phyloP scores from a whole-genome alignment of 202 grass and related monocot species.

The Setaria italica region DNA sequence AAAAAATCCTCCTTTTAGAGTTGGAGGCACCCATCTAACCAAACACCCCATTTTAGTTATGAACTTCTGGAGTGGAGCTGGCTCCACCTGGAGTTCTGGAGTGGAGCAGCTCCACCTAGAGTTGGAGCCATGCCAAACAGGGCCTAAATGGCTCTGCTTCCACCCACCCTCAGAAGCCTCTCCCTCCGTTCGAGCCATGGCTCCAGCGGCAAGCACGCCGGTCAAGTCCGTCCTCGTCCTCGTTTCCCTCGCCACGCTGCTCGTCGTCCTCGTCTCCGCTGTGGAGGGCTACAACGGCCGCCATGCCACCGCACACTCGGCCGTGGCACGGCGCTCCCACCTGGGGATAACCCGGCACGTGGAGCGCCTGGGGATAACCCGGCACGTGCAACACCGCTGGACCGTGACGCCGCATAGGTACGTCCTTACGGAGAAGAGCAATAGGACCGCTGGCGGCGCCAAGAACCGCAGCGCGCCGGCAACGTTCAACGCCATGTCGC shows the following conservation, averaged over 20 bases:
- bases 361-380: too few species aligned
- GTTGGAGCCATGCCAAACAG: too few species aligned
- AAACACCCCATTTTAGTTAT: too few species aligned
- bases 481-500: not conserved
- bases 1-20: too few species aligned
- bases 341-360: too few species aligned
- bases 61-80: too few species aligned
- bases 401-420: slow-evolving; percentile 30
- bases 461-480: not conserved
- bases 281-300: slow-evolving; percentile 30
- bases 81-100: too few species aligned
- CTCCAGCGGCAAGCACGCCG: not conserved
- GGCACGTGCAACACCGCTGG: slow-evolving; percentile 31
- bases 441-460: not conserved
- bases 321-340: slow-evolving; percentile 11
- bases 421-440: slow-evolving; percentile 43
- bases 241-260: not conserved
- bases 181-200: not conserved
- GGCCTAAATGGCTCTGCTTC: slow-evolving; percentile 5
- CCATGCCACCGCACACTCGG: not conserved
- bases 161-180: not conserved
- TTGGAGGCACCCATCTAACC: too few species aligned
- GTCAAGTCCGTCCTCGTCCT: not conserved
- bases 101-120: too few species aligned
- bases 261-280: not conserved